A percentile compares a stretch with the other conserved stretches of the same genome.
phyloP scores from a whole-genome alignment of 352 stramenopile genomes.

The Globisporangium spiculum region DNA sequence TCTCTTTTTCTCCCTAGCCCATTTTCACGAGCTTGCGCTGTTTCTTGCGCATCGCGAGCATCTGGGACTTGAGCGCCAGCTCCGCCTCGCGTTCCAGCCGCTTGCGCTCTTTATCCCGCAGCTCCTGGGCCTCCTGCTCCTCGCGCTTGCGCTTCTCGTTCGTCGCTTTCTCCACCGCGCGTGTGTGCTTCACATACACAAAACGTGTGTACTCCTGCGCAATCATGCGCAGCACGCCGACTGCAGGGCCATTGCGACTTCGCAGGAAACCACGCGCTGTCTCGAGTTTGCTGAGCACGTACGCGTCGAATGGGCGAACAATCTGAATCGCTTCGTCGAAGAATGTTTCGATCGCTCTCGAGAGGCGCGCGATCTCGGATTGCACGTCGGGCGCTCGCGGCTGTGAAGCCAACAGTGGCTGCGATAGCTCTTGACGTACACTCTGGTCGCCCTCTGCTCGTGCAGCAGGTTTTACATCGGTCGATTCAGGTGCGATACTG shows the following conservation, averaged over 20 bases:
- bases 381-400: neutral
- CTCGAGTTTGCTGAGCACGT: slow-evolving; percentile 66
- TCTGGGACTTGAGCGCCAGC: slow-evolving; percentile 69
- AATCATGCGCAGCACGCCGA: slow-evolving; percentile 67
- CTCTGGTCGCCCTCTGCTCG: neutral
- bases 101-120: slow-evolving; percentile 61
- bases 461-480: neutral
- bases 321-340: slow-evolving; percentile 65
- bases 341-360: slow-evolving; percentile 37
- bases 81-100: slow-evolving; percentile 67
- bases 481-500: too few relatives aligned
- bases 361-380: slow-evolving; percentile 22
- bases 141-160: slow-evolving; percentile 70
- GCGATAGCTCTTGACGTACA: neutral
- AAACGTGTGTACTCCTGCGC: slow-evolving; percentile 85
- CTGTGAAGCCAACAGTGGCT: neutral
- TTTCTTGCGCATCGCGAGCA: slow-evolving; percentile 79
- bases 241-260: slow-evolving; percentile 49
- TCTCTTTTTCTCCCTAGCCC: neutral
- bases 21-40: slow-evolving; percentile 46
- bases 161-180: slow-evolving; percentile 62
- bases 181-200: slow-evolving; percentile 81
- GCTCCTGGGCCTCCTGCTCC: slow-evolving; percentile 56
- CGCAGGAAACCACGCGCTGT: slow-evolving; percentile 56
- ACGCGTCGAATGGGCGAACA: slow-evolving; percentile 65